Percentiles rank a stretch among this genome's conserved stretches.
Evolutionary conservation across 768 basidiomycete species (phyloP).

Genomic region (Auriscalpium orientale): DNA sequence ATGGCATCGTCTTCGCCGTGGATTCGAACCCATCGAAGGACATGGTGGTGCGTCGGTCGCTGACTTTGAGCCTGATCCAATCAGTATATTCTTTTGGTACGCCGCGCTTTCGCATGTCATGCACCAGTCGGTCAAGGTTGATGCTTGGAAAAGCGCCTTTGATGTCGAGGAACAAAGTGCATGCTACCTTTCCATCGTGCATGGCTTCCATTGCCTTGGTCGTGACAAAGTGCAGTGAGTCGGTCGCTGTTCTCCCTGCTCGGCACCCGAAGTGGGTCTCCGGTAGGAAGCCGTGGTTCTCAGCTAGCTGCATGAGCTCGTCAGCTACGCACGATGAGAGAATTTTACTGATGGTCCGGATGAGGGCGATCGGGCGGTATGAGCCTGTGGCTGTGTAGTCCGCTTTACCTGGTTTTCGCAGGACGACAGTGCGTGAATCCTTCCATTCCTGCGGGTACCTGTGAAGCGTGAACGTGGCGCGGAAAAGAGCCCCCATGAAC

Average conservation of each 20-base stretch:
- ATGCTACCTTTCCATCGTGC: conserved; percentile 26
- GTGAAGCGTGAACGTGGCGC: conserved; percentile 6
- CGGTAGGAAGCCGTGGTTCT: not conserved
- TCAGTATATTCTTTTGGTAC: conserved; percentile 22
- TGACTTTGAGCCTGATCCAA: conserved; percentile 4
- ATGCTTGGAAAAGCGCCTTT: conserved; percentile 37
- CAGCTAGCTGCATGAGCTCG: not conserved
- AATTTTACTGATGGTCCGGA: conserved; percentile 12
- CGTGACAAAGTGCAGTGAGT: not conserved
- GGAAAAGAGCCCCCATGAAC: conserved; percentile 11
- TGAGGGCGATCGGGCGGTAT: conserved; percentile 14
- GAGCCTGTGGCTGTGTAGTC: conserved; percentile 12
- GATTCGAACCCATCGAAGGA: conserved; percentile 13
- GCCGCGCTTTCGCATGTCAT: conserved; percentile 23
- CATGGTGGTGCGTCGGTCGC: conserved; percentile 6
- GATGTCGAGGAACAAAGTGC: conserved; percentile 34
- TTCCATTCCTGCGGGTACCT: not conserved
- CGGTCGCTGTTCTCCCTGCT: not conserved
- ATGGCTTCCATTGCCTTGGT: conserved; percentile 12
- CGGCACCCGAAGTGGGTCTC: not conserved
- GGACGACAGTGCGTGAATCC: conserved; percentile 4
- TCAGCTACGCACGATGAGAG: conserved; percentile 7
- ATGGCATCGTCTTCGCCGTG: not conserved
- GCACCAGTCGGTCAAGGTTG: conserved; percentile 22
- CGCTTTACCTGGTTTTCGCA: conserved; percentile 15